Conservation (phyloP, 768 basidiomycete genomes). For the Dioszegia aurantiaca region DNA sequence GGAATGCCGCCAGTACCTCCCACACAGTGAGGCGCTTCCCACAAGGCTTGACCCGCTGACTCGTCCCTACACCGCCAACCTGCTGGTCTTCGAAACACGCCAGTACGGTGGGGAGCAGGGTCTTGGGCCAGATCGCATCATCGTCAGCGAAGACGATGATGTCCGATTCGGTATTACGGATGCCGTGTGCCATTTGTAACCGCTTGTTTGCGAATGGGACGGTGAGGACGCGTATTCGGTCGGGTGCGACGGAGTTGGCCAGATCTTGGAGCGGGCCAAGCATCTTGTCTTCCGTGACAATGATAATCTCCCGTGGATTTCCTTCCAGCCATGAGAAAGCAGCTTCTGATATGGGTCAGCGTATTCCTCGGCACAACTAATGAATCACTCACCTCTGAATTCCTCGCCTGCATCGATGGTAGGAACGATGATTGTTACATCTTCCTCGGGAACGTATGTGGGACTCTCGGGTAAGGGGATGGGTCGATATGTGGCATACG, state of each 20-base stretch:
- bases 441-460: constrained; percentile 82
- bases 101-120: constrained; percentile 79
- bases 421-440: constrained; percentile 94
- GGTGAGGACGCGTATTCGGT: constrained; percentile 74
- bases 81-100: constrained; percentile 94
- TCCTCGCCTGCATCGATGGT: constrained; percentile 95
- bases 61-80: constrained; percentile 86
- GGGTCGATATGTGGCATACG: constrained; percentile 77
- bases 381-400: constrained; percentile 60
- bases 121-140: constrained; percentile 93
- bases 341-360: constrained; percentile 58
- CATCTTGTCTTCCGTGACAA: constrained; percentile 85
- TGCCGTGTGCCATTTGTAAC: constrained; percentile 89
- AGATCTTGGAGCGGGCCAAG: constrained; percentile 81
- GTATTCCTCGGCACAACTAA: too few species aligned
- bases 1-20: constrained; percentile 92
- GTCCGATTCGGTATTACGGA: constrained; percentile 82
- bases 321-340: constrained; percentile 89
- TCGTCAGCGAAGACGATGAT: constrained; percentile 95
- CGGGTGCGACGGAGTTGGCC: constrained; percentile 79
- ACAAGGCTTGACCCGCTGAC: constrained; percentile 78
- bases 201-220: constrained; percentile 93
- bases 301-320: constrained; percentile 78
- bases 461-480: constrained; percentile 85
- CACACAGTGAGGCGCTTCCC: constrained; percentile 81